Base-by-base conservation (phyloP, 257 asterid species). In the Lavandula angustifolia region DNA sequence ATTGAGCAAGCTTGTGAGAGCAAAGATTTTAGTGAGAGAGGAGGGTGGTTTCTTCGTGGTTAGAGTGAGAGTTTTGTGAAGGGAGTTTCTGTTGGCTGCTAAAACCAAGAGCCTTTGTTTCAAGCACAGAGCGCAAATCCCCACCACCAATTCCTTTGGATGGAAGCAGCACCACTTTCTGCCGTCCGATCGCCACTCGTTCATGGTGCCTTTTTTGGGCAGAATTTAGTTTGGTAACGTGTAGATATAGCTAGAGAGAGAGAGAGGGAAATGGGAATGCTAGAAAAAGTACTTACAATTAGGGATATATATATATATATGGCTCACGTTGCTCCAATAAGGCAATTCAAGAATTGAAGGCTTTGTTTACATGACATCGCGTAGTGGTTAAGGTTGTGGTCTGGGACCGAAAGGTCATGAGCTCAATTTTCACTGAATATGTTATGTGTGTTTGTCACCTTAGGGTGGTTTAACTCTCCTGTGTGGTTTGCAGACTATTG, bases 51-150 rank as follows among this genome's bases (percentile, higher is more conserved):
- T 74, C 60, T 55, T 59, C 2, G 74, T 57, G 29, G 54, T n/a
- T 8, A 11, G 54, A 43, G 27, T 9, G 16, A 32, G 41, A 34
- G 62, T 14, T 53, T 43, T 61, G 7, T 51, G 75, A 56, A 52
- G 60, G 60, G 47, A 64, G 37, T 47, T 72, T 67, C 80, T 81
- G 49, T 75, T 72, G 71, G 55, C 84, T 79, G 94, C 89, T 54
- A 88, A 75, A 12, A 80, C 17, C 29, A 81, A 74, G 60, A 91
- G 95, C 84, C 75, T 86, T 50, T 91, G 88, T 63, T 84, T 79
- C 76, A 91, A 71, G 76, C 98, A 91, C 13, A 85, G 62, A 53
- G 92, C 89, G 65, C 96, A 91, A n/a, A 91, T 76, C 8, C 98
- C 98, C 2, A 86, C 49, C 3, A 91, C 86, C 31, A 67, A 27